These are phyloP conservation scores for Hymenoscyphus linearis DNA, from an alignment of 2,329 filamentous ascomycete genomes.

Conservation along the genomic window DNA sequence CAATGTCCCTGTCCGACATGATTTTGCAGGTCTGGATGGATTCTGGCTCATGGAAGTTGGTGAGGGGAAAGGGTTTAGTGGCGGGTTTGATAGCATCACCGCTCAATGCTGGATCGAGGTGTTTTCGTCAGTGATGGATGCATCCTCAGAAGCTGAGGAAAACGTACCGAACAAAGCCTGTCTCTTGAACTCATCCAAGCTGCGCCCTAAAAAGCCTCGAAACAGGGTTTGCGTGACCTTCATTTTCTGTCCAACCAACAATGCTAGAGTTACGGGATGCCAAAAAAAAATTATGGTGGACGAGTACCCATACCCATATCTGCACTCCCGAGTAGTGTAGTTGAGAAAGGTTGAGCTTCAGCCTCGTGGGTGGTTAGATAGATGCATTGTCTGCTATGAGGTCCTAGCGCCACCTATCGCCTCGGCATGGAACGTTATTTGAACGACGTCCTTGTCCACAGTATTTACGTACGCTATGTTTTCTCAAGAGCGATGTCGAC, in stretches of 20 bases:
- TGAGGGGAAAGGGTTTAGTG: slow-evolving; percentile 57
- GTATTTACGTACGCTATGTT: too few species aligned
- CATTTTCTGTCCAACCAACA: slow-evolving; percentile 34
- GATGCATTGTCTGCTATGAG: too few species aligned
- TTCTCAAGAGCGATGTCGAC: too few species aligned
- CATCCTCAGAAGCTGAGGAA: background rate
- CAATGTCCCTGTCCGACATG: slow-evolving; percentile 83
- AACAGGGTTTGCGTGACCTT: slow-evolving; percentile 39
- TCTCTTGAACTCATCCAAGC: slow-evolving; percentile 52
- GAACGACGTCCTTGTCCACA: too few species aligned
- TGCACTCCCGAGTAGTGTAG: too few species aligned
- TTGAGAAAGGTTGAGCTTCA: too few species aligned
- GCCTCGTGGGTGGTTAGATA: too few species aligned
- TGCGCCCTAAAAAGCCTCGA: slow-evolving; percentile 52
- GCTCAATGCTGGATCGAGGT: slow-evolving; percentile 49
- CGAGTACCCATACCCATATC: background rate
- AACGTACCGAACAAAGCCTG: slow-evolving; percentile 47
- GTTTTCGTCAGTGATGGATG: slow-evolving; percentile 7
- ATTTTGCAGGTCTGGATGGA: slow-evolving; percentile 57
- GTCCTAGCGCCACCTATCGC: too few species aligned
- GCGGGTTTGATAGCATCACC: slow-evolving; percentile 65
- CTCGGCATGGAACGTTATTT: too few species aligned
- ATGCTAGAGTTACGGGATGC: background rate
- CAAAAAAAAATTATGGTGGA: background rate
- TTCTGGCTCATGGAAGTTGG: slow-evolving; percentile 52